Base-by-base conservation (phyloP, 2,329 filamentous ascomycete species). In the Xylariaceae sp. region DNA sequence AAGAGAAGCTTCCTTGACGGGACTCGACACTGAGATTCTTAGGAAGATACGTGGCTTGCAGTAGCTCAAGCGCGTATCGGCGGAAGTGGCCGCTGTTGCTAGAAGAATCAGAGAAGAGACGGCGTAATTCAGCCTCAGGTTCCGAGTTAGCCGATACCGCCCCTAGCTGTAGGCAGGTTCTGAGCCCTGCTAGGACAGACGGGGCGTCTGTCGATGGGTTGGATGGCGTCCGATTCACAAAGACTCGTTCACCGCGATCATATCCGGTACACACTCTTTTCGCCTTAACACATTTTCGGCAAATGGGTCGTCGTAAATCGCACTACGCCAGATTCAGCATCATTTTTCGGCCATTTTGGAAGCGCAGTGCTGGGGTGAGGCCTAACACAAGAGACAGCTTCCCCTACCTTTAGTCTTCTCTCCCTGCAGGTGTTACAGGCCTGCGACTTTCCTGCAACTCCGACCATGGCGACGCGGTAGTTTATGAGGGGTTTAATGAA, bases 11-110 rank as follows among this genome's bases (percentile, higher is more conserved):
- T 11, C 40, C 26, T 3, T 62, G 51, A n/a, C 35, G 43, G 18
- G 27, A 47, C 24, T 58, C 39, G 1, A 42, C 18, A 21, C 15
- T 46, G 18, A 30, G 13, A 15, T 43, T 37, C 15, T 57, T 56
- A 33, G 59, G 59, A 49, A 60, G 57, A 53, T 62, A 62, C 1
- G 42, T 56, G 21, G 47, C 52, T 49, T 62, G 45, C 32, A 62
- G 32, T 11, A 62, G 20, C 40, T 55, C 45, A 24, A 58, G 36
- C 27, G 55, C 55, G 41, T 58, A 57, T 24, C 45, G 44, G n/a
- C 59, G 57, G 47, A 60, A 60, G 26, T 39, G 20, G 10, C 26
- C 18, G 24, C 5, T 32, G 13, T 32, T 24, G n/a, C n/a, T n/a
- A n/a, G n/a, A n/a, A n/a, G n/a, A n/a, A n/a, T n/a, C n/a, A n/a